Evolutionary conservation across 2,329 filamentous ascomycete genomes (phyloP).

Genomic region (Aplosporella prunicola): DNA sequence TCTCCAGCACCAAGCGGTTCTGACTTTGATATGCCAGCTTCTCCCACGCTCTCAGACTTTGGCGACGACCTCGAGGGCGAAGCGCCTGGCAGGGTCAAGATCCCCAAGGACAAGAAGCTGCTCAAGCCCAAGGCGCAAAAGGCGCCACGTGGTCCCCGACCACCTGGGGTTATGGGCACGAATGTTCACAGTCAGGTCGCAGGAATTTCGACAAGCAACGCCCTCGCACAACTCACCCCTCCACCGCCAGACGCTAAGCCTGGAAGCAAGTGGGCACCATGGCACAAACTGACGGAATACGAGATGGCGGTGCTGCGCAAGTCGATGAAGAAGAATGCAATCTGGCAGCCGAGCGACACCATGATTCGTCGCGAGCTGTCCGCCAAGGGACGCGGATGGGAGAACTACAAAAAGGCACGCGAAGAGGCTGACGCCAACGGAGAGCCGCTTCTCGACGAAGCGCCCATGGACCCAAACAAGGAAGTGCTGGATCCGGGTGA

Average conservation of each 20-base stretch:
- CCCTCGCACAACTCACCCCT: constrained; percentile 48
- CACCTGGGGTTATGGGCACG: constrained; percentile 39
- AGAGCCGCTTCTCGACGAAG: constrained; percentile 52
- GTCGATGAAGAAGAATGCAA: constrained; percentile 85
- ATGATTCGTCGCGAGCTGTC: constrained; percentile 77
- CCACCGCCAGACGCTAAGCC: constrained; percentile 50
- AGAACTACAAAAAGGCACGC: constrained; percentile 46
- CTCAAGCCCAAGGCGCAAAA: constrained; percentile 27
- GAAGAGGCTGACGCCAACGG: constrained; percentile 55
- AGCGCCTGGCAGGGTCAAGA: constrained; percentile 13
- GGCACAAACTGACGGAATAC: constrained; percentile 56
- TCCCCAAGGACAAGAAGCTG: constrained; percentile 19
- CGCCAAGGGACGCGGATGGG: constrained; percentile 49
- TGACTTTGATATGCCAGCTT: constrained; percentile 4
- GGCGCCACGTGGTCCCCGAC: constrained; percentile 34
- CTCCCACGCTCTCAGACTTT: background rate
- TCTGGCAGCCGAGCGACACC: constrained; percentile 74
- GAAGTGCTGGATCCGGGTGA: constrained; percentile 49
- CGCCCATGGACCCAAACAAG: constrained; percentile 16
- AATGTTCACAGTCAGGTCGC: constrained; percentile 46
- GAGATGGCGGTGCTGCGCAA: constrained; percentile 66
- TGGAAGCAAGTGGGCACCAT: constrained; percentile 53
- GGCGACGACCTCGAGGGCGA: constrained; percentile 4
- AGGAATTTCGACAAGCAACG: constrained; percentile 53
- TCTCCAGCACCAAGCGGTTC: constrained; percentile 7